These are phyloP conservation scores for Pseudonitzschia multiseries DNA, from an alignment of 108 stramenopile species.

Conservation along the genomic window DNA sequence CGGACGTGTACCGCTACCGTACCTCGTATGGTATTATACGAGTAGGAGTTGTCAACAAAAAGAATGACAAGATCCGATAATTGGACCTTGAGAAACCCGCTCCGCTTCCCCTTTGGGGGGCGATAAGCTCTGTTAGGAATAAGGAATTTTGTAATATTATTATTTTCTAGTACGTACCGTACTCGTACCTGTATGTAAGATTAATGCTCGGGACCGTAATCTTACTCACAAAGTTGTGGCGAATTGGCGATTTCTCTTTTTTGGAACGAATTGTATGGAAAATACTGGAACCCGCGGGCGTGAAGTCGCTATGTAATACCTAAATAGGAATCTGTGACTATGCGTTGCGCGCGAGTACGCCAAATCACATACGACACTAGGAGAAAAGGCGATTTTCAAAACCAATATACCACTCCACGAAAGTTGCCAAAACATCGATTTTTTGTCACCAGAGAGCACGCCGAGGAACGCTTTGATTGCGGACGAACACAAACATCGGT, in stretches of 20 bases:
- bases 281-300: neutral
- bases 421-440: neutral
- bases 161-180: too few species aligned
- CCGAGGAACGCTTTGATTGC: too few species aligned
- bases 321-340: neutral
- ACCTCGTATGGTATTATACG: too few species aligned
- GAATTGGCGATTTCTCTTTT: constrained; percentile 3
- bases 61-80: too few species aligned
- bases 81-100: too few species aligned
- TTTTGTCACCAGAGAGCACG: neutral
- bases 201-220: neutral
- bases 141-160: too few species aligned
- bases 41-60: too few species aligned
- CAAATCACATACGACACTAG: neutral
- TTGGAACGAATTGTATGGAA: neutral
- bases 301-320: neutral
- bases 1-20: too few species aligned
- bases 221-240: neutral
- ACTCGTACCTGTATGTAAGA: neutral
- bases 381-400: neutral
- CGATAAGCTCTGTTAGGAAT: too few species aligned
- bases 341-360: neutral
- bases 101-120: too few species aligned
- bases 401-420: neutral
- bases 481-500: too few species aligned